Base-by-base conservation (phyloP, 371 early-diverging fungal genomes). In the Apophysomyces variabilis region DNA sequence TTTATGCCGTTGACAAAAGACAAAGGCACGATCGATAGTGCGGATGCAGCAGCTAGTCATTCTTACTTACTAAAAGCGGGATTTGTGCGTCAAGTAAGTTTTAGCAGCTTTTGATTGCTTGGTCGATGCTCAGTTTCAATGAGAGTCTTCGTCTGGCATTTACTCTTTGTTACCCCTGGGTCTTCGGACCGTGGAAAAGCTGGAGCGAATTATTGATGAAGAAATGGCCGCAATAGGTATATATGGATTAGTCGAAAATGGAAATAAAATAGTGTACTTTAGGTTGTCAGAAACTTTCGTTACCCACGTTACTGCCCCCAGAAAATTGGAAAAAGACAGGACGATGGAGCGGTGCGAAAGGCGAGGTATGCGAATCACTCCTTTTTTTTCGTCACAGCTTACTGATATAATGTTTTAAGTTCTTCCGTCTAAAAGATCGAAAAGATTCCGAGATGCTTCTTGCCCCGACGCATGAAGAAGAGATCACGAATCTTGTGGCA, bases 391-490 rank as follows among this genome's bases (percentile, higher is more conserved):
- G 9, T 14, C 32, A 59, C 36, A 16, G 26, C 1, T n/a, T 26
- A 21, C 35, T 38, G 41, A 26, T 58, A n/a, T 41, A 38, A 12
- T 7, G 26, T 3, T 26, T 60, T 35, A 57, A 88, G 88, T 83
- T 94, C 64, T 93, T 94, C 69, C 86, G 88, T 35, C 70, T 95
- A 16, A 79, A 89, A 66, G 96, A 95, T 83, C 87, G 96, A 35
- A 92, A 89, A 60, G 87, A 84, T 4, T 67, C 85, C 4, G 90
- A 89, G 38, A 85, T 91, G 61, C 63, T 92, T 38, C 74, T 96
- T 26, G 91, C 92, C 1, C 97, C 97, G 0, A 96, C 97, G 1
- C 95, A 95, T 66, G 97, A 96, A 70, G 97, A 96, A 71, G 97
- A 96, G 68, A 89, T 96, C 56, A 94, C 97, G 0, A 72, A 72